A percentile compares a stretch with the other conserved stretches of the same genome.
These are phyloP conservation scores for Thalia dealbata DNA, from an alignment of 176 grass and related monocot species.

Conservation along the genomic window DNA sequence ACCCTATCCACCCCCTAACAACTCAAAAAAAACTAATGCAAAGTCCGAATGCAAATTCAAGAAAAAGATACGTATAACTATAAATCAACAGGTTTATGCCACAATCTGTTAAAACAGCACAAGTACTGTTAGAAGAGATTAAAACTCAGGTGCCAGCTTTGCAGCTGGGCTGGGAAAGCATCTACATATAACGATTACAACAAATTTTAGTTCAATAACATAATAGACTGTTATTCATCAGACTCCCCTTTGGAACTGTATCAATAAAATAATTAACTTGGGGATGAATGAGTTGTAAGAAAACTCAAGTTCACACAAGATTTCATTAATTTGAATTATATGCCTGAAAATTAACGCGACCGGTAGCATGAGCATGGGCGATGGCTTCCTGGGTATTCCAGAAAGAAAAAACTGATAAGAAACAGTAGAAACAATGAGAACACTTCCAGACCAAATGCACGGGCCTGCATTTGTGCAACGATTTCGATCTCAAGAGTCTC, in stretches of 20 bases:
- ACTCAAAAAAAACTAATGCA: no score
- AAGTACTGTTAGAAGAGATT: no score
- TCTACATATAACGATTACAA: not conserved
- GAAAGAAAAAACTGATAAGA: not conserved
- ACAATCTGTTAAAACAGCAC: no score
- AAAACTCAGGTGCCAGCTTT: not conserved
- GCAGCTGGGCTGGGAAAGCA: not conserved
- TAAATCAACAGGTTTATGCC: no score
- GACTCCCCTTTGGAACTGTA: not conserved
- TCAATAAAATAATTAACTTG: not conserved
- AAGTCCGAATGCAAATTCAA: no score
- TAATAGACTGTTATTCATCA: not conserved
- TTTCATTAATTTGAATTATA: constrained; percentile 36
- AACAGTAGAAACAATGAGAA: not conserved
- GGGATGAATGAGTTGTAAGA: not conserved
- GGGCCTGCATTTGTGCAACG: no score
- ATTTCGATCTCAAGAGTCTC: no score
- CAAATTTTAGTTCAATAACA: not conserved
- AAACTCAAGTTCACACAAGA: not conserved
- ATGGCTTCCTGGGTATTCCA: constrained; percentile 58
- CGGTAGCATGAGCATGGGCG: constrained; percentile 82
- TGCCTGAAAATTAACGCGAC: constrained; percentile 89
- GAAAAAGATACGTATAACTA: no score
- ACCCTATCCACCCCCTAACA: no score
- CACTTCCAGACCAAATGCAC: no score